Percentiles rank a stretch among this genome's conserved stretches.
Evolutionary conservation across 2,329 filamentous ascomycete genomes (phyloP).

Genomic region (Amphichorda felina): DNA sequence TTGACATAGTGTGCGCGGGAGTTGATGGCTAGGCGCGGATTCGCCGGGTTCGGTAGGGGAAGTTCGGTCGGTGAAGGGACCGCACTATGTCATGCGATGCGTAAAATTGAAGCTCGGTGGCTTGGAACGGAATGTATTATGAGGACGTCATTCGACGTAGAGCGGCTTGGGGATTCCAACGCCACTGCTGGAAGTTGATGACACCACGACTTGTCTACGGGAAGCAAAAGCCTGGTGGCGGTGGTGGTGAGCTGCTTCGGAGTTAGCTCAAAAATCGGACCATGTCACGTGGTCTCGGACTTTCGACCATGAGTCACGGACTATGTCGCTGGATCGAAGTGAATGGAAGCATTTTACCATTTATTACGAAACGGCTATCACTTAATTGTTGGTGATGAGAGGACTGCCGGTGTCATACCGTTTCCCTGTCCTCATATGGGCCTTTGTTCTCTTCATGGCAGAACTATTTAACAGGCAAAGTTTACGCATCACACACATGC

Average conservation of each 20-base stretch:
- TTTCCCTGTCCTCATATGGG: too few species aligned
- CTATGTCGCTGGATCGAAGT: neutral
- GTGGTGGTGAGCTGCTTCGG: neutral
- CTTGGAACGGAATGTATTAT: slow-evolving; percentile 5
- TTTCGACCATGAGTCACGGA: neutral
- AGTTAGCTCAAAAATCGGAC: neutral
- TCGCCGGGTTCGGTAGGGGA: slow-evolving; percentile 15
- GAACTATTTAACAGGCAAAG: too few species aligned
- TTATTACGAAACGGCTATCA: too few species aligned
- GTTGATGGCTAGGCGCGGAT: slow-evolving; percentile 17
- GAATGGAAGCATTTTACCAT: too few species aligned
- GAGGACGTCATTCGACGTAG: slow-evolving; percentile 3
- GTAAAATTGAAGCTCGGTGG: slow-evolving; percentile 4
- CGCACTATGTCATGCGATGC: slow-evolving; percentile 20
- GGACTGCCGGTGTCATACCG: too few species aligned
- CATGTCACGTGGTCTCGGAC: neutral
- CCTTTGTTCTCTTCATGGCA: too few species aligned
- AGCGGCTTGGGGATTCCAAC: neutral
- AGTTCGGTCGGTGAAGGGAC: slow-evolving; percentile 4
- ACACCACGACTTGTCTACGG: too few species aligned
- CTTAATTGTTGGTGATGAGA: too few species aligned
- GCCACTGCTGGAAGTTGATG: slow-evolving; percentile 2
- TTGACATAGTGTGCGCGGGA: slow-evolving; percentile 42
- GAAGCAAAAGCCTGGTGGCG: neutral
- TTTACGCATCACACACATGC: too few species aligned